phyloP scores from a whole-genome alignment of 2,329 filamentous ascomycete genomes.

The Diaporthe citri region DNA sequence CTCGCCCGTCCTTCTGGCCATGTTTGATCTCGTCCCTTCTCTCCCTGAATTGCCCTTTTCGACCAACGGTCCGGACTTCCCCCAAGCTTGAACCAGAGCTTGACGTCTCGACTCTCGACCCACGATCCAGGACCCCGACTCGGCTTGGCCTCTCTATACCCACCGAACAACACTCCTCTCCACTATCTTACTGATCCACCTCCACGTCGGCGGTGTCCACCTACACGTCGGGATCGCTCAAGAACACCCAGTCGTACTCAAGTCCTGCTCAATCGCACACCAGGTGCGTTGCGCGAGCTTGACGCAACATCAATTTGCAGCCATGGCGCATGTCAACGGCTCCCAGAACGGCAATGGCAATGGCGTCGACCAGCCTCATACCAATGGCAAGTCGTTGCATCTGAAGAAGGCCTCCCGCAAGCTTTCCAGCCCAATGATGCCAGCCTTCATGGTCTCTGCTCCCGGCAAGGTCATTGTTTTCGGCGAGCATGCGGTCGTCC shows the following conservation, averaged over 20 bases:
- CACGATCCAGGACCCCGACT: not conserved
- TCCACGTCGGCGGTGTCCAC: slow-evolving; percentile 24
- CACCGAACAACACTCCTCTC: slow-evolving; percentile 24
- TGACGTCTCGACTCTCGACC: not conserved
- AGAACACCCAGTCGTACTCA: not conserved
- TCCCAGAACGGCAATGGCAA: slow-evolving; percentile 45
- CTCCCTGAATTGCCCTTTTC: slow-evolving; percentile 18
- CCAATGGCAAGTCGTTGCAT: slow-evolving; percentile 49
- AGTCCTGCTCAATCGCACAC: slow-evolving; percentile 13
- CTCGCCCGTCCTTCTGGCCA: not conserved
- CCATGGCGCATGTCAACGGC: slow-evolving; percentile 27
- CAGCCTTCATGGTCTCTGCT: slow-evolving; percentile 96
- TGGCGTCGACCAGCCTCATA: slow-evolving; percentile 48
- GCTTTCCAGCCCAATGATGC: slow-evolving; percentile 77
- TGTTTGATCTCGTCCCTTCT: slow-evolving; percentile 21
- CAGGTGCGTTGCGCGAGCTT: slow-evolving; percentile 15
- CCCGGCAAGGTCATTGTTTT: slow-evolving; percentile 99
- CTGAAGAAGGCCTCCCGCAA: slow-evolving; percentile 63
- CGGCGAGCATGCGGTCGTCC: slow-evolving; percentile 97
- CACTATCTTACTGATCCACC: slow-evolving; percentile 16
- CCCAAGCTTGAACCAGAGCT: slow-evolving; percentile 1
- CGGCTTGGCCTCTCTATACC: slow-evolving; percentile 3
- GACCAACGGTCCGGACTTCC: slow-evolving; percentile 17
- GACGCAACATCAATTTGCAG: slow-evolving; percentile 2
- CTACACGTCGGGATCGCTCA: slow-evolving; percentile 1